Conservation (phyloP, 2,329 filamentous ascomycete genomes). For the Trichoderma asperellum region DNA sequence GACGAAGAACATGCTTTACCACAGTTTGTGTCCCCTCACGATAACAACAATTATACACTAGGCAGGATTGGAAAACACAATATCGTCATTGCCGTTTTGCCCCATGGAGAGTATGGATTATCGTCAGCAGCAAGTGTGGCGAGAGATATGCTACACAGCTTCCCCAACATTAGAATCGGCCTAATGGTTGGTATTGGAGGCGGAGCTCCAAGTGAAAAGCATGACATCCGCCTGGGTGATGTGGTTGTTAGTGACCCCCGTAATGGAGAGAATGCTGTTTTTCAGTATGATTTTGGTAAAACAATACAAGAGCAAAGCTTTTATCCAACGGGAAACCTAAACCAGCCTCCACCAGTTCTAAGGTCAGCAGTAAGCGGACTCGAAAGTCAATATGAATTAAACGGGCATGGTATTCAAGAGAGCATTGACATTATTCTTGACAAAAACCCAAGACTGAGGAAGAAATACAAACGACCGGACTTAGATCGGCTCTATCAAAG, state of each 20-base stretch:
- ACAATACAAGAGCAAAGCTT: neutral
- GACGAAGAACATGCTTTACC: constrained; percentile 35
- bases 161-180: constrained; percentile 4
- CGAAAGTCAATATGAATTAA: neutral
- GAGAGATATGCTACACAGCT: constrained; percentile 3
- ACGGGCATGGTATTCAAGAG: no score
- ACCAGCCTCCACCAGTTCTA: neutral
- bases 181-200: constrained; percentile 20
- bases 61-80: constrained; percentile 36
- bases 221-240: constrained; percentile 15
- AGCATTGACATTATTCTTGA: no score
- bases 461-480: neutral
- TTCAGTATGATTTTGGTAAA: constrained; percentile 20
- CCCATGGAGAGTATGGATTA: constrained; percentile 3
- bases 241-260: neutral
- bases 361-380: neutral
- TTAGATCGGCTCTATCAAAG: neutral
- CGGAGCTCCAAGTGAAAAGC: neutral
- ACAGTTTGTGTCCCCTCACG: constrained; percentile 27
- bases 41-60: constrained; percentile 33
- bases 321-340: neutral
- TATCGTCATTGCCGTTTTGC: neutral
- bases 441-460: neutral
- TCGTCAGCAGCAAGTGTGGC: constrained; percentile 8
- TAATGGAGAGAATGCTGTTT: neutral